These are phyloP conservation scores for Capronia americana DNA, from an alignment of 2,329 filamentous ascomycete genomes.

Conservation along the genomic window DNA sequence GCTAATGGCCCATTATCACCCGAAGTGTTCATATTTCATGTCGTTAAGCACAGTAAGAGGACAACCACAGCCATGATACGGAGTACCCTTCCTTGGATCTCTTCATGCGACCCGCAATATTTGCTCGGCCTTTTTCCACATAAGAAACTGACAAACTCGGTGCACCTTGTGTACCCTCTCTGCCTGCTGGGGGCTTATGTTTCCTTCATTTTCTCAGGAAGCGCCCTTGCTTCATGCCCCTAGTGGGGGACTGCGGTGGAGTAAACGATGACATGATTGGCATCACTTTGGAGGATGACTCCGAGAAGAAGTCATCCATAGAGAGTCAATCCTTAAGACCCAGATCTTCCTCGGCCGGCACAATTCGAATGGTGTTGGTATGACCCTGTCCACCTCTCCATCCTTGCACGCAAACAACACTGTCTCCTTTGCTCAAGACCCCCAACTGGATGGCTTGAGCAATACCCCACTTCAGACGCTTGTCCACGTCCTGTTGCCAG, in stretches of 20 bases:
- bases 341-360: slow-evolving; percentile 52
- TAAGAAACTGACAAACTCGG: background rate
- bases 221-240: slow-evolving; percentile 19
- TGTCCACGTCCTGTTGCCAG: slow-evolving; percentile 99
- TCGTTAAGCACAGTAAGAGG: background rate
- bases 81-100: slow-evolving; percentile 1
- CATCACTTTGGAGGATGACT: slow-evolving; percentile 25
- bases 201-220: slow-evolving; percentile 10
- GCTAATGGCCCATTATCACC: background rate
- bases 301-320: slow-evolving; percentile 31
- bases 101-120: background rate
- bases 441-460: slow-evolving; percentile 81
- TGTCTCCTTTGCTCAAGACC: slow-evolving; percentile 78
- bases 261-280: slow-evolving; percentile 28
- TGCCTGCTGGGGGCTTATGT: background rate
- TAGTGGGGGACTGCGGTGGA: slow-evolving; percentile 21
- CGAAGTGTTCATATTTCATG: background rate
- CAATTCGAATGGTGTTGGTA: slow-evolving; percentile 67
- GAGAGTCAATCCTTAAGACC: slow-evolving; percentile 41
- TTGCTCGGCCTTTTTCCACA: background rate
- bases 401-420: slow-evolving; percentile 70
- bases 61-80: background rate
- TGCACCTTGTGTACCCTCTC: background rate
- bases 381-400: slow-evolving; percentile 72
- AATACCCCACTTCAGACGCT: slow-evolving; percentile 97